Evolutionary conservation across 805 yeast species (phyloP).

Genomic region (Komagataella phaffii): DNA sequence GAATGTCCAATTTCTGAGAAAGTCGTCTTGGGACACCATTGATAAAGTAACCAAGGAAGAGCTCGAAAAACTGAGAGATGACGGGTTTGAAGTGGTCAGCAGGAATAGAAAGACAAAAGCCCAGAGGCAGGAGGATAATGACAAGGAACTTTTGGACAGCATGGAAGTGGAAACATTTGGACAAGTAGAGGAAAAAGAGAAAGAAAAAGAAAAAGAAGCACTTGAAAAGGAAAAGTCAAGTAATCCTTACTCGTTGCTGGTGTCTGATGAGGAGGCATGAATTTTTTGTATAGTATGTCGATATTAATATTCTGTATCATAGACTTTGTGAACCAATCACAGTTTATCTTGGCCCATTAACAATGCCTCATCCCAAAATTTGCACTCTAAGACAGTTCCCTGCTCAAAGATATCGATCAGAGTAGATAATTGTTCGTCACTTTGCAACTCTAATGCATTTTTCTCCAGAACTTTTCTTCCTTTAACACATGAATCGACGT

Average conservation of each 20-base stretch:
- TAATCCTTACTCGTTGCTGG: neutral
- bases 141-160: neutral
- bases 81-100: conserved; percentile 21
- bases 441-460: conserved; percentile 21
- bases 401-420: conserved; percentile 44
- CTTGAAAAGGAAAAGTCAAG: neutral
- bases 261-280: neutral
- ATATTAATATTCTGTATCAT: neutral
- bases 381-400: conserved; percentile 47
- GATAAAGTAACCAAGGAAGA: conserved; percentile 31
- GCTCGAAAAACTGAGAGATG: conserved; percentile 30
- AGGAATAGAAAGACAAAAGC: neutral
- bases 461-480: conserved; percentile 38
- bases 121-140: neutral
- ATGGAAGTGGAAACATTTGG: neutral
- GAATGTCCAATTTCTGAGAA: conserved; percentile 47
- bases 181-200: neutral
- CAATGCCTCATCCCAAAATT: conserved; percentile 40
- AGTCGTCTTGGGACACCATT: conserved; percentile 61
- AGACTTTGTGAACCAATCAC: neutral
- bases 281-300: neutral
- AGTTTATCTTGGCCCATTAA: neutral
- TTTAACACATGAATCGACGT: conserved; percentile 31
- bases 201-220: neutral
- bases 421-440: conserved; percentile 29